Base-by-base conservation (phyloP, 2,329 filamentous ascomycete genomes). In the Sporothrix globosa region DNA sequence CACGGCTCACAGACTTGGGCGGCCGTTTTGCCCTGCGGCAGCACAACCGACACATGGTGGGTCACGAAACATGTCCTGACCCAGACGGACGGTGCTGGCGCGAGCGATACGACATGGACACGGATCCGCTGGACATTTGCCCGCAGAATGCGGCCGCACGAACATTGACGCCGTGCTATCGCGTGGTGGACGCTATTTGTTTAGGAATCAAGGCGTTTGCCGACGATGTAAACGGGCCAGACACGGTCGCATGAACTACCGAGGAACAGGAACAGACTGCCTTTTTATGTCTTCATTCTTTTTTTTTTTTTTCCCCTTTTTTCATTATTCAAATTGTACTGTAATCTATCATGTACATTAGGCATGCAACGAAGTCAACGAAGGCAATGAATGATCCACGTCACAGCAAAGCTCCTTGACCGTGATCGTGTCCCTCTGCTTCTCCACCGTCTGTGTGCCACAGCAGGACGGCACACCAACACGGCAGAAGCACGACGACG, bases 401-500 rank as follows among this genome's bases (percentile, higher is more conserved):
- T 61, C 58, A 61, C 58, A 44, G 58, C 58, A 44, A 17, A 60
- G 21, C 58, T 46, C 58, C 58, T 61, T 46, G 39, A 46, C 56
- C 53, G 13, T 56, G 24, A 56, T 27, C 53, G 27, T 34, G 17
- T 46, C 11, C 39, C 56, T 60, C 19, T n/a, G 9, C 56, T 21
- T 39, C 41, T 6, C 4, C n/a, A 30, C 27, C 27, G 27, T 4
- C 3, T 30, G 3, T 4, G 27, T n/a, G 2, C 41, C 52, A 69
- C 67, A 60, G 14, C 69, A 70, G 11, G 63, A 70, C 60, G 44
- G 24, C 21, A 53, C 44, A 0, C 69, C 69, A 2, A 71, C 56
- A 0, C 73, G 70, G 39, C 80, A 82, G 71, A 78, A 81, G 69
- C 80, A 82, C 9, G 80, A 81, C 14, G 80, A 76, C 6, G 74